Percentiles rank a stretch among this genome's conserved stretches.
Conservation (phyloP, 495 filamentous ascomycete genomes). For the Antarctomyces pellizariae region DNA sequence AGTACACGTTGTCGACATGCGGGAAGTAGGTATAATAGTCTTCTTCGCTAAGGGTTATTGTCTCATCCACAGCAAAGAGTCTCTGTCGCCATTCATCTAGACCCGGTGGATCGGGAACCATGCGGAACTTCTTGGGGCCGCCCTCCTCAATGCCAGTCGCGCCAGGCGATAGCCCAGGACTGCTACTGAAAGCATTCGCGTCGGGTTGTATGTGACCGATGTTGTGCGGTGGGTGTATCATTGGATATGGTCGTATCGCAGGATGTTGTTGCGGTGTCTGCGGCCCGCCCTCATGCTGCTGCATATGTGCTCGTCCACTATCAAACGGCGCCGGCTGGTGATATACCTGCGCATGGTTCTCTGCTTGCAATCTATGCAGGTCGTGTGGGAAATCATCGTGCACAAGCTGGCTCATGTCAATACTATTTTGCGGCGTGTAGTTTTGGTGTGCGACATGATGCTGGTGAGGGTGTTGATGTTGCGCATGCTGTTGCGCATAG, state of each 20-base stretch:
- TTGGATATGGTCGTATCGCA: constrained; percentile 20
- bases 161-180: constrained; percentile 14
- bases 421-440: constrained; percentile 17
- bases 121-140: constrained; percentile 28
- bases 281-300: constrained; percentile 11
- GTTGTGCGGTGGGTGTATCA: constrained; percentile 16
- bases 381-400: constrained; percentile 17
- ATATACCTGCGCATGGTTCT: constrained; percentile 14
- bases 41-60: constrained; percentile 52
- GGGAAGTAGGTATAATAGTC: constrained; percentile 79
- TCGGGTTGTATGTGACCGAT: constrained; percentile 17
- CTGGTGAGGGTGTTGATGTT: constrained; percentile 11
- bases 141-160: constrained; percentile 28
- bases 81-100: constrained; percentile 50
- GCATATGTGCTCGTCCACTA: constrained; percentile 13
- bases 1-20: constrained; percentile 81
- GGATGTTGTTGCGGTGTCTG: constrained; percentile 17
- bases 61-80: constrained; percentile 56
- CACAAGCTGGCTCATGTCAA: constrained; percentile 17
- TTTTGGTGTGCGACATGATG: constrained; percentile 10
- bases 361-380: constrained; percentile 16
- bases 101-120: constrained; percentile 42
- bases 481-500: too few relatives aligned
- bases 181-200: constrained; percentile 12
- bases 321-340: constrained; percentile 16